Base-by-base conservation (phyloP, 352 stramenopile species). In the Phytophthora rubi region DNA sequence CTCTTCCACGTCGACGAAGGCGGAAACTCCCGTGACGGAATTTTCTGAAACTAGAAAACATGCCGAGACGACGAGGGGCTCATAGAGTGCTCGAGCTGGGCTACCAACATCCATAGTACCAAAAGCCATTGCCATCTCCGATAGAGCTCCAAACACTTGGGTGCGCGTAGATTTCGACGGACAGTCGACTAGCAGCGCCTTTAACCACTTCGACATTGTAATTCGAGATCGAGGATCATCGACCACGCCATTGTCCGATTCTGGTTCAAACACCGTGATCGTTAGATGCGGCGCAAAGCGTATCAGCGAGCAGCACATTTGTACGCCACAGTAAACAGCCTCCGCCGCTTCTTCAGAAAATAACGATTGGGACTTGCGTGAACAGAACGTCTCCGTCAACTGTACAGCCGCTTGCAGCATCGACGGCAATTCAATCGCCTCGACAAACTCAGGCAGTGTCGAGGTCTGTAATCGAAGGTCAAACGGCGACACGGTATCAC, bases 361-460 rank as follows among this genome's bases (percentile, higher is more conserved):
- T 4, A 28, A 53, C 0, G 5, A 6, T 1, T 61, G 0, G 15
- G 42, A 57, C 9, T 61, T 53, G 58, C 39, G 32, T 4, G 32
- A 59, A 42, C 53, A 79, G 32, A 64, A 63, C 7, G 6, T 33
- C 15, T n/a, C 37, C 4, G 55, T 71, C 7, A 75, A 2, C n/a
- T 65, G 33, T 16, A 71, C 53, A n/a, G 53, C 53, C 42, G 53
- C 45, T 39, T 56, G 48, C 3, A 79, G 44, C 52, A 81, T 52
- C 2, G 47, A 37, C 3, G 61, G 21, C 3, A 68, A 35, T 8
- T 77, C 60, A 35, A 88, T 71, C 4, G 76, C 68, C 9, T 72
- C 52, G 2, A 82, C 26, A 52, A 86, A 83, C 10, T 55, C 54
- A 4, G 78, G 80, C 2, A 88, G 51, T 21, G 80, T 82, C 13